Base-by-base conservation (phyloP, 345 rosid species). In the Populus deltoides region DNA sequence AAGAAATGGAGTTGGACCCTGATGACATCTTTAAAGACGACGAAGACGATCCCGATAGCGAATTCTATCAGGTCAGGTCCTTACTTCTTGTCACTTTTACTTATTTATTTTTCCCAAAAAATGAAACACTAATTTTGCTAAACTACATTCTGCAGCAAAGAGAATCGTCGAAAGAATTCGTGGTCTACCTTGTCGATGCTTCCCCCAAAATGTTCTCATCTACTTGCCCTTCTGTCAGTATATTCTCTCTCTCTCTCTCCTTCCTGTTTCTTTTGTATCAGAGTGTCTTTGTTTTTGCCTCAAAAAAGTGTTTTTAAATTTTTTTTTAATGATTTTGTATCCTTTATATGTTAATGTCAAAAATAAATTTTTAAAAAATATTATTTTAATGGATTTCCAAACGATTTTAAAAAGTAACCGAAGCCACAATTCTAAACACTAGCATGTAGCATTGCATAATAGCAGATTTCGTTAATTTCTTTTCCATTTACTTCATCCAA, bases 1-100 rank as follows among this genome's bases (percentile, higher is more conserved):
- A 39, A 39, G 9, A 1, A 65, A 80, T 80, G 83, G 83, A 80
- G 51, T 15, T 96, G 77, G 99, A 91, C 86, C 97, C 97, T 17
- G 97, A 91, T 51, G 98, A 92, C 66, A 90, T 96, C 77, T 96
- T 96, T 89, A 89, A 88, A 81, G 98, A 96, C 78, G 93, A 93
- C 27, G 98, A 92, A 17, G 97, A 90, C 70, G 94, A 92, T 79
- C 78, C 84, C 15, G 97, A 89, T 24, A 80, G 70, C 68, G 93
- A 90, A 1, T 90, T 86, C 79, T 84, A 79, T 69, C 91, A 84
- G 90, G 97, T 62, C 9, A 18, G 7, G 16, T 93, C 76, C 36
- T 67, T 31, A 1, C 35, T 43, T 24, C 72, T 6, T 61, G 73
- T 18, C 5, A 10, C 72, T 70, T 62, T 59, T 2, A 53, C 0